These are phyloP conservation scores for Sporothrix euskadiensis DNA, from an alignment of 2,329 filamentous ascomycete species.

Conservation along the genomic window DNA sequence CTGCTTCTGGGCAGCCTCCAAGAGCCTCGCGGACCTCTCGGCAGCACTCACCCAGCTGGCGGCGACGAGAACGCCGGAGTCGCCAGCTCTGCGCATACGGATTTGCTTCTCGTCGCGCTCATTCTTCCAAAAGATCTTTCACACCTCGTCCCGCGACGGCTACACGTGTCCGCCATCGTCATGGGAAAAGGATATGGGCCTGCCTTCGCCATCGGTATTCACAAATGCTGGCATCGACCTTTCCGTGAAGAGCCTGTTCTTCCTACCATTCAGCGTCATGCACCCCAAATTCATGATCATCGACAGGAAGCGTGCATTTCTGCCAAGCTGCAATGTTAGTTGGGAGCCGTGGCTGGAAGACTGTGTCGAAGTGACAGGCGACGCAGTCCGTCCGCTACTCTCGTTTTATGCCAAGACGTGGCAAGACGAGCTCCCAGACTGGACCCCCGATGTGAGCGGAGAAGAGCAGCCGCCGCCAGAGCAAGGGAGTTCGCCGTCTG, in stretches of 20 bases:
- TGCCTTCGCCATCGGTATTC: constrained; percentile 57
- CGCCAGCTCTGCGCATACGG: constrained; percentile 61
- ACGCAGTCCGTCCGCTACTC: constrained; percentile 61
- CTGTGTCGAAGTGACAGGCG: constrained; percentile 66
- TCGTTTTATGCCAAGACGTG: constrained; percentile 71
- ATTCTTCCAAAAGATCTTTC: constrained; percentile 71
- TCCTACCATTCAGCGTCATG: constrained; percentile 81
- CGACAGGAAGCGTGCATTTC: constrained; percentile 64
- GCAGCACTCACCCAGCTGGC: constrained; percentile 63
- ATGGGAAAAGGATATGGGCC: constrained; percentile 63
- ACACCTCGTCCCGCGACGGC: constrained; percentile 64
- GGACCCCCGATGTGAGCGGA: neutral
- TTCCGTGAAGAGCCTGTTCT: constrained; percentile 74
- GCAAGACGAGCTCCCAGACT: constrained; percentile 44
- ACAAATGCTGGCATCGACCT: constrained; percentile 64
- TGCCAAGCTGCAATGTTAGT: constrained; percentile 81
- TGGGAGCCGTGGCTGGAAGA: constrained; percentile 89
- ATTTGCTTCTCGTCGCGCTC: constrained; percentile 77
- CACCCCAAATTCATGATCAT: constrained; percentile 81
- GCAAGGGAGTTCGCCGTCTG: neutral
- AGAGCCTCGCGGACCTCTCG: constrained; percentile 58
- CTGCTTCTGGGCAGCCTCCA: constrained; percentile 52
- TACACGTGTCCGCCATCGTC: constrained; percentile 59
- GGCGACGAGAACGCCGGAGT: constrained; percentile 38
- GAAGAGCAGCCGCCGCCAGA: neutral